Evolutionary conservation across 2,329 filamentous ascomycete genomes (phyloP), one percentile per base, ranked within the genome.

Genomic region (Apiospora kogelbergensis): DNA sequence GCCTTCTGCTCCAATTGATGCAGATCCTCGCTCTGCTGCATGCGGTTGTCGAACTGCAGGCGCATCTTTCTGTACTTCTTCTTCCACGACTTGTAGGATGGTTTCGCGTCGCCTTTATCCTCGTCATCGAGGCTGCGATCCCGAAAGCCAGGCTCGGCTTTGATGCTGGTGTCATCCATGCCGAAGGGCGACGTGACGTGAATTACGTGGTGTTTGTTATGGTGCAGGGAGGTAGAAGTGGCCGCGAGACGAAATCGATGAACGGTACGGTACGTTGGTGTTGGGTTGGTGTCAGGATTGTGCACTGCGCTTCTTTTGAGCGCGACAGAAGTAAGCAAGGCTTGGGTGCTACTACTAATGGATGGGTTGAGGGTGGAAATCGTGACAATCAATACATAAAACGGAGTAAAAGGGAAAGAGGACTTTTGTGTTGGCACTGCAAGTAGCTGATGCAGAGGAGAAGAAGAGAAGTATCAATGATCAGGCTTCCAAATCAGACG

Each of bases 31-130:
- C 93, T 93, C 73, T 93, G 89, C 69, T 91, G 88, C 88, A 95
- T 93, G 76, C 89, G 89, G 66, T 90, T 85, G 74, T 96, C 92
- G 77, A 96, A 97, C 37, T 86, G 84, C 78, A 91, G 86, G 81
- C 92, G 91, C 90, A 96, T 93, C 86, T 97, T 97, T 76, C 92
- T 91, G 80, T 97, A 99, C 85, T 99, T 99, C 83, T 97, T 97
- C 87, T 93, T 94, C 85, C 87, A 91, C 60, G 89, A 91, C 77
- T 89, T 91, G 80, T 91, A 89, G 4, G 83, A 86, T 76, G 81
- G 84, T 80, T 83, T 86, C 68, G 79, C 76, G 74, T 85, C 83
- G 69, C 74, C 76, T 76, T 78, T 79, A 42, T 75, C 75, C 26
- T 73, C 71, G 67, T 80, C 78, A 10, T 76, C 78, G 46, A 76